These are phyloP conservation scores for Tympanopsis confertula DNA, from an alignment of 2,329 filamentous ascomycete genomes.

Conservation along the genomic window DNA sequence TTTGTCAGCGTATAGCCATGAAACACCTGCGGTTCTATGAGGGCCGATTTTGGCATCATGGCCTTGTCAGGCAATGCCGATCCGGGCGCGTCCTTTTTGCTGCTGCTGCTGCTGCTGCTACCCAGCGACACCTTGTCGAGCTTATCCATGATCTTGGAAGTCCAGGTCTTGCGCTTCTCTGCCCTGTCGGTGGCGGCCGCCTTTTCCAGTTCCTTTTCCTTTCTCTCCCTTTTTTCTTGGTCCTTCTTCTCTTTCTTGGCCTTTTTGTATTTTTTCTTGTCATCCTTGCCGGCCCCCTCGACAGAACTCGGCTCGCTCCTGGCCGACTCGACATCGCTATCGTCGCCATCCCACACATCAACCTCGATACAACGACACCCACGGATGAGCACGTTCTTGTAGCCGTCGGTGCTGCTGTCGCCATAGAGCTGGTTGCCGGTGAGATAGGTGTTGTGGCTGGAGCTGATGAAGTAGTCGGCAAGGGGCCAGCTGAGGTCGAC, in stretches of 20 bases:
- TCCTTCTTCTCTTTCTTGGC: slow-evolving; percentile 47
- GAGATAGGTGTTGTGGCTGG: slow-evolving; percentile 90
- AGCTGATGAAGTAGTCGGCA: slow-evolving; percentile 86
- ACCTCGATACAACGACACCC: slow-evolving; percentile 89
- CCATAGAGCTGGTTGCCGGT: slow-evolving; percentile 80
- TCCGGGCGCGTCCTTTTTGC: slow-evolving; percentile 5
- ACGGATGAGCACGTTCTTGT: slow-evolving; percentile 71
- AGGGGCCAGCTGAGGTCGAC: slow-evolving; percentile 63
- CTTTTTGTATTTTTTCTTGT: slow-evolving; percentile 33
- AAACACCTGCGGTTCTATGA: slow-evolving; percentile 63
- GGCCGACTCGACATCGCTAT: slow-evolving; percentile 57
- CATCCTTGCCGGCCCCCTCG: slow-evolving; percentile 35
- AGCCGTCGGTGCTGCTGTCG: slow-evolving; percentile 75
- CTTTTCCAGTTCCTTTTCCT: slow-evolving; percentile 58
- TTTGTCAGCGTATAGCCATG: slow-evolving; percentile 88
- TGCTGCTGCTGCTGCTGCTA: slow-evolving; percentile 3
- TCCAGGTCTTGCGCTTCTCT: slow-evolving; percentile 34
- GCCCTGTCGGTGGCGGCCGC: slow-evolving; percentile 28
- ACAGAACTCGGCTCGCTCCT: slow-evolving; percentile 45
- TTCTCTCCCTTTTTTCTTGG: slow-evolving; percentile 48
- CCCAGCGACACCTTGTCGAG: slow-evolving; percentile 1
- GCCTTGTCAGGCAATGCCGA: slow-evolving; percentile 7
- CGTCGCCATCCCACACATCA: slow-evolving; percentile 86
- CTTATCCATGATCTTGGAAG: slow-evolving; percentile 28
- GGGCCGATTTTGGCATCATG: slow-evolving; percentile 14